phyloP scores from a whole-genome alignment of 2,329 filamentous ascomycete species.

The Trichophyton rubrum region DNA sequence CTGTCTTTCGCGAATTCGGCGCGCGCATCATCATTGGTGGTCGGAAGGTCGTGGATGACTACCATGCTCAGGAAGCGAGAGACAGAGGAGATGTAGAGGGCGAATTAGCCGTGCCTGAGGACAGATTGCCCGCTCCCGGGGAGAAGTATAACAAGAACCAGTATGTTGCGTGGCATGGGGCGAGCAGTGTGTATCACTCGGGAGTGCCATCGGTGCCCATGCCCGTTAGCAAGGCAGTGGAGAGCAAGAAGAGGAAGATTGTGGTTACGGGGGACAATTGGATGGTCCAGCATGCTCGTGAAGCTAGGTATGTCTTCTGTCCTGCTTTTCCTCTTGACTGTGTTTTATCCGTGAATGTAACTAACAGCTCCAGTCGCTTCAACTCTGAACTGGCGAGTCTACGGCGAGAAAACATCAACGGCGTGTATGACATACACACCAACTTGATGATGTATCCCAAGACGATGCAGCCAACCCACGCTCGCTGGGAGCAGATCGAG shows the following conservation, averaged over 20 bases:
- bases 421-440: slow-evolving; percentile 88
- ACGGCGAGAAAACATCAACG: slow-evolving; percentile 56
- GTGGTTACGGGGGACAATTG: slow-evolving; percentile 89
- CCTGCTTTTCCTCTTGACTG: not conserved
- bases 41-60: slow-evolving; percentile 76
- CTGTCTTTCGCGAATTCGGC: slow-evolving; percentile 93
- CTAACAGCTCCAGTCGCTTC: slow-evolving; percentile 52
- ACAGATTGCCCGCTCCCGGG: slow-evolving; percentile 59
- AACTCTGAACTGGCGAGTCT: slow-evolving; percentile 61
- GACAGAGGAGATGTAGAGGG: slow-evolving; percentile 73
- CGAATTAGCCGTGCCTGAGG: slow-evolving; percentile 80
- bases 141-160: slow-evolving; percentile 98
- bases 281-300: slow-evolving; percentile 88
- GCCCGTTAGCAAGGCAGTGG: slow-evolving; percentile 57
- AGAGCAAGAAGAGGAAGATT: slow-evolving; percentile 71
- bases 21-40: slow-evolving; percentile 89
- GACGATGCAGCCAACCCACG: slow-evolving; percentile 80
- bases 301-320: slow-evolving; percentile 58
- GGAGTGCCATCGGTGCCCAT: slow-evolving; percentile 63
- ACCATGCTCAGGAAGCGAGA: slow-evolving; percentile 62
- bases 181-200: slow-evolving; percentile 88
- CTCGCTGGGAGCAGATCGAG: slow-evolving; percentile 62
- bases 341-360: too few species aligned
- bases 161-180: slow-evolving; percentile 96
- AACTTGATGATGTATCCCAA: slow-evolving; percentile 80